Evolutionary conservation across 768 basidiomycete genomes (phyloP).

Genomic region (Tylopilus sp.): DNA sequence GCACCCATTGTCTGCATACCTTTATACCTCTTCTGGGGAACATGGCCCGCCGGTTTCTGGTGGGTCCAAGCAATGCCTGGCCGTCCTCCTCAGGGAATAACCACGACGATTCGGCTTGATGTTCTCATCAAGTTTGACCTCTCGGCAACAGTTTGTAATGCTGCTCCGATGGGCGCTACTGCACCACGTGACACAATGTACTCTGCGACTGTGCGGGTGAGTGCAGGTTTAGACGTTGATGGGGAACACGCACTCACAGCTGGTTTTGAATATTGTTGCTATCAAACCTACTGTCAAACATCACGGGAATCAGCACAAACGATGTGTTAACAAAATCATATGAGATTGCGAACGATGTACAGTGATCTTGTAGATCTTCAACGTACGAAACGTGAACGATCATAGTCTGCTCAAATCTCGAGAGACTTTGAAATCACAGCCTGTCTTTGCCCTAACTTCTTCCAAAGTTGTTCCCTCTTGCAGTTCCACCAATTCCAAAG

Average conservation of each 20-base stretch:
- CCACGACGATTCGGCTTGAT: background rate
- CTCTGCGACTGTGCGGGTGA: background rate
- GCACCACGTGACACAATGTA: background rate
- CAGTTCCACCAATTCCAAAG: conserved; percentile 72
- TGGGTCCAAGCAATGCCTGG: background rate
- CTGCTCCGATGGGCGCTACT: background rate
- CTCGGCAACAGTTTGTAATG: background rate
- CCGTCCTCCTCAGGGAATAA: conserved; percentile 3
- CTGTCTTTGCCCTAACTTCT: conserved; percentile 85
- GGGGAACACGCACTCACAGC: background rate
- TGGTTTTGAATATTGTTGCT: background rate
- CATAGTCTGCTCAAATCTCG: conserved; percentile 48
- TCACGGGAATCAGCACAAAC: background rate
- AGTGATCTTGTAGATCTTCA: background rate
- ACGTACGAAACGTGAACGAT: conserved; percentile 11
- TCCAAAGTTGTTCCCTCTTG: conserved; percentile 83
- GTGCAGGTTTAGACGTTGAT: background rate
- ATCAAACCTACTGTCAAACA: background rate
- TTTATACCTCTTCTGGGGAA: conserved; percentile 11
- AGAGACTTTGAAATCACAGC: conserved; percentile 70
- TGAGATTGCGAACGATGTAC: conserved; percentile 9
- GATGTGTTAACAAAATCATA: background rate
- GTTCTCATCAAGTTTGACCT: conserved; percentile 9
- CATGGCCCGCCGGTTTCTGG: background rate
- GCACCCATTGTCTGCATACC: background rate